phyloP scores from a whole-genome alignment of 2,329 filamentous ascomycete species.

The Microcyclospora tardicrescens region DNA sequence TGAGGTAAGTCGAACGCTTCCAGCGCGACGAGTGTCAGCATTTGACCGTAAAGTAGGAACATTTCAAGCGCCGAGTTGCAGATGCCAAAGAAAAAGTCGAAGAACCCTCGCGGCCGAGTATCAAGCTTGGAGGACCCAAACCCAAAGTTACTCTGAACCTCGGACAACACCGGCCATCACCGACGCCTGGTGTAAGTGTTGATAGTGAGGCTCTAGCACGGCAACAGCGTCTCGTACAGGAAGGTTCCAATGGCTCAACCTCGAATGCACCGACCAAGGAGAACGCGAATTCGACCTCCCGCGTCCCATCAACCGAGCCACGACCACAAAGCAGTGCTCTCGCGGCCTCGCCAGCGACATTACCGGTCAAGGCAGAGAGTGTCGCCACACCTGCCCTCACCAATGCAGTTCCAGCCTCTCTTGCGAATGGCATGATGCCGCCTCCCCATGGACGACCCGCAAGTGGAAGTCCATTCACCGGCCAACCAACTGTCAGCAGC shows the following conservation, averaged over 20 bases:
- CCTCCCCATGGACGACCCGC: constrained; percentile 16
- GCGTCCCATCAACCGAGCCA: constrained; percentile 16
- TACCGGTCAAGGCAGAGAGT: constrained; percentile 29
- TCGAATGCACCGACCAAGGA: constrained; percentile 15
- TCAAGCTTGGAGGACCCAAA: constrained; percentile 51
- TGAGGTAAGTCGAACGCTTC: constrained; percentile 43
- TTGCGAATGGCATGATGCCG: constrained; percentile 19
- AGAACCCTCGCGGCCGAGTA: constrained; percentile 61
- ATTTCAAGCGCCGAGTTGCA: constrained; percentile 55
- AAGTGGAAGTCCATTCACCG: constrained; percentile 16
- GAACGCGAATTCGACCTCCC: constrained; percentile 21
- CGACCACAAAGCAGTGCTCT: constrained; percentile 29
- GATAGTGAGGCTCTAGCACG: constrained; percentile 42
- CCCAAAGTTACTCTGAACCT: constrained; percentile 28
- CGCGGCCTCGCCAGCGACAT: constrained; percentile 15
- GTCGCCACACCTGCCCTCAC: constrained; percentile 32
- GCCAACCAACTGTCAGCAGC: constrained; percentile 14
- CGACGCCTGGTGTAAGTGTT: constrained; percentile 38
- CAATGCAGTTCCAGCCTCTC: constrained; percentile 18
- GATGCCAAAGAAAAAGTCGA: constrained; percentile 60
- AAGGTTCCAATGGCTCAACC: constrained; percentile 33
- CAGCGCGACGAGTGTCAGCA: not conserved
- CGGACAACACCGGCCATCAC: constrained; percentile 20
- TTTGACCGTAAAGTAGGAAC: constrained; percentile 36
- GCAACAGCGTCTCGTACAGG: constrained; percentile 39